A percentile compares a stretch with the other conserved stretches of the same genome.
phyloP scores from a whole-genome alignment of 495 filamentous ascomycete genomes.

The Amphirosellinia nigrospora region DNA sequence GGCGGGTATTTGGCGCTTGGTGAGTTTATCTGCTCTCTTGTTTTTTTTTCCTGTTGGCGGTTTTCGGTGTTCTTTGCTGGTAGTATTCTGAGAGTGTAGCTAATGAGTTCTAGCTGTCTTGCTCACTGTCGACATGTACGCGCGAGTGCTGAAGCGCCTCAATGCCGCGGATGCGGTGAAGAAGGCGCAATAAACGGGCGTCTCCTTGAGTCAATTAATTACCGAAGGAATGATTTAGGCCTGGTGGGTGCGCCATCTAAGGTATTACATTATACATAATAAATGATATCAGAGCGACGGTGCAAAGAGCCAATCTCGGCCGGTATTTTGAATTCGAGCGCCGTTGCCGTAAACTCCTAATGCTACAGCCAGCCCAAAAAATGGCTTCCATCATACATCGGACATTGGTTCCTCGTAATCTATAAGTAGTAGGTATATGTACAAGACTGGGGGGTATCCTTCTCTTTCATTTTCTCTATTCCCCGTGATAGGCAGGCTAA shows the following conservation, averaged over 20 bases:
- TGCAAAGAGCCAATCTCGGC: constrained; percentile 18
- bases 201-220: background rate
- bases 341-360: constrained; percentile 14
- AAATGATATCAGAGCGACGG: background rate
- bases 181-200: constrained; percentile 43
- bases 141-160: constrained; percentile 45
- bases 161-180: constrained; percentile 43
- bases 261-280: background rate
- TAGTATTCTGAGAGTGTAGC: background rate
- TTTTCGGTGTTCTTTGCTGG: background rate
- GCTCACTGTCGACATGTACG: constrained; percentile 49
- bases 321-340: constrained; percentile 21
- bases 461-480: background rate
- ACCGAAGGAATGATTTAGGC: background rate
- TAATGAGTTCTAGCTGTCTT: constrained; percentile 42
- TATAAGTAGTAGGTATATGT: constrained; percentile 17
- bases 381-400: constrained; percentile 4
- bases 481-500: background rate
- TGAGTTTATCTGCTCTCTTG: constrained; percentile 54
- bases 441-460: constrained; percentile 1
- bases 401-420: constrained; percentile 23
- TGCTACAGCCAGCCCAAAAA: constrained; percentile 20
- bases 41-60: background rate
- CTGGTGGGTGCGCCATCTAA: background rate
- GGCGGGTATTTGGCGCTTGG: constrained; percentile 75